Conservation (phyloP, 768 basidiomycete species). For the Leccinum pellstonianum region DNA sequence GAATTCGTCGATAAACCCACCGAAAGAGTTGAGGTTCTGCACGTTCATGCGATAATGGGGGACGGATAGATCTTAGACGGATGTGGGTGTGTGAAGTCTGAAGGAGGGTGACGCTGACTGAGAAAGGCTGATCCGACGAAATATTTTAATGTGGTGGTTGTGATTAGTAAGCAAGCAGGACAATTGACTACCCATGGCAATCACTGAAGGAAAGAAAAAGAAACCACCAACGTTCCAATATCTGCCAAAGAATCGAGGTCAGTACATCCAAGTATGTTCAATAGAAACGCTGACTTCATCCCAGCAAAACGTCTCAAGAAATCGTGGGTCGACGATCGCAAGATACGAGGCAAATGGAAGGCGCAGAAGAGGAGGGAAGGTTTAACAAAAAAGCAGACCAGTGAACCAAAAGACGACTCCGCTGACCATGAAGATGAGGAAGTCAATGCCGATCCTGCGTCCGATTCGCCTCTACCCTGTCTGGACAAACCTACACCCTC, state of each 20-base stretch:
- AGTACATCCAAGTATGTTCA: slow-evolving; percentile 8
- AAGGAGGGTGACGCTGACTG: slow-evolving; percentile 15
- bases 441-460: background rate
- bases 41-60: slow-evolving; percentile 85
- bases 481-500: slow-evolving; percentile 8
- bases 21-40: slow-evolving; percentile 85
- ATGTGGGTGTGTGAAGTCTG: slow-evolving; percentile 42
- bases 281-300: slow-evolving; percentile 6
- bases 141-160: slow-evolving; percentile 20
- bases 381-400: slow-evolving; percentile 19
- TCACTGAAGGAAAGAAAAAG: slow-evolving; percentile 34
- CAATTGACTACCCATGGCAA: background rate
- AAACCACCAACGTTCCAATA: slow-evolving; percentile 72
- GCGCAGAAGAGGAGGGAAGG: slow-evolving; percentile 59
- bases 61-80: slow-evolving; percentile 42
- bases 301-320: slow-evolving; percentile 79
- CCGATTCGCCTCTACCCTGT: background rate
- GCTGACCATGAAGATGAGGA: slow-evolving; percentile 2
- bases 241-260: slow-evolving; percentile 63
- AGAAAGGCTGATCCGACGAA: slow-evolving; percentile 12
- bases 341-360: slow-evolving; percentile 79
- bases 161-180: slow-evolving; percentile 26
- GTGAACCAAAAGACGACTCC: background rate
- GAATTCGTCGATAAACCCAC: slow-evolving; percentile 38
- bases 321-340: slow-evolving; percentile 73